Evolutionary conservation across 2,329 filamentous ascomycete genomes (phyloP).

Genomic region (Aspergillus glaucus): DNA sequence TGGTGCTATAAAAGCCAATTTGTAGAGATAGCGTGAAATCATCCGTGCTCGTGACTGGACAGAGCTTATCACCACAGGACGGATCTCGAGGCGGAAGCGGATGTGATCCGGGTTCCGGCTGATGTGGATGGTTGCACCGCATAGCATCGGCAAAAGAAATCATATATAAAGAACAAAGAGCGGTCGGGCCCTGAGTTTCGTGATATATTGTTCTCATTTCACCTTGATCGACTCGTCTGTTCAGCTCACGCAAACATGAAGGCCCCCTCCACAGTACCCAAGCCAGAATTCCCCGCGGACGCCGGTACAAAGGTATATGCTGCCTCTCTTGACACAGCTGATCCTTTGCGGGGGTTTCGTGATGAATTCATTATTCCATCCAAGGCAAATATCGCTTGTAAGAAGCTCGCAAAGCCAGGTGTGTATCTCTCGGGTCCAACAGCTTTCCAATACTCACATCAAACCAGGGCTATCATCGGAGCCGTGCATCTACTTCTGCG

Average conservation of each 20-base stretch:
- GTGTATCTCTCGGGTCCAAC: background rate
- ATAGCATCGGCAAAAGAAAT: background rate
- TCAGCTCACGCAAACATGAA: background rate
- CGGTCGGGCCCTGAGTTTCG: background rate
- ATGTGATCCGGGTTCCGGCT: conserved; percentile 15
- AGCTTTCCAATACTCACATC: background rate
- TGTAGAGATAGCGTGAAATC: no score
- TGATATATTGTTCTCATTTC: conserved; percentile 1
- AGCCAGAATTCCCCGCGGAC: conserved; percentile 25
- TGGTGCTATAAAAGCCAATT: no score
- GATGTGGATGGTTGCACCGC: background rate
- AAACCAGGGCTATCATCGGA: conserved; percentile 29
- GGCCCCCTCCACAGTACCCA: conserved; percentile 9
- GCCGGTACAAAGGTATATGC: conserved; percentile 34
- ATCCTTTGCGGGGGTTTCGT: conserved; percentile 56
- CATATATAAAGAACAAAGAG: no score
- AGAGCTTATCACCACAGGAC: background rate
- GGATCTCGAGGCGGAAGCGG: conserved; percentile 16
- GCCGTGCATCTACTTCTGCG: conserved; percentile 67
- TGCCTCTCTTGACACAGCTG: conserved; percentile 52
- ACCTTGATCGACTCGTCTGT: conserved; percentile 4
- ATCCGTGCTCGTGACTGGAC: background rate
- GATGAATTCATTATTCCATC: conserved; percentile 72
- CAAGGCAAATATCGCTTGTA: conserved; percentile 63
- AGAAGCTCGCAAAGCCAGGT: conserved; percentile 45